Evolutionary conservation across 2,329 filamentous ascomycete species (phyloP), one percentile per base, ranked within the genome.

Genomic region (Apiospora pterosperma): DNA sequence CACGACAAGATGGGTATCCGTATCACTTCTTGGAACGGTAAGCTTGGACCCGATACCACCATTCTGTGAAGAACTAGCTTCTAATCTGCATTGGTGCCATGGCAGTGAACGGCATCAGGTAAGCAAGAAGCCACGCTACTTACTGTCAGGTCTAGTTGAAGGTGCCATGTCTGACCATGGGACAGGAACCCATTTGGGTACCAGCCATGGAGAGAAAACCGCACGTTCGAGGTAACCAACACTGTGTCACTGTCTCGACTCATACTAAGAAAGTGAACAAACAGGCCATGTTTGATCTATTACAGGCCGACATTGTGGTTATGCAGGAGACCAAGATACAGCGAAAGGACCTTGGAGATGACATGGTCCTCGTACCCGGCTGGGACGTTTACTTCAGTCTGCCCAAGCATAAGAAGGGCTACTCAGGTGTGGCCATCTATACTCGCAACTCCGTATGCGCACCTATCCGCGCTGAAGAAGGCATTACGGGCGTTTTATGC

Each of bases 251-350:
- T 48, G 6, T 36, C 12, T 39, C 36, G 48, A 55, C 42, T 28
- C 19, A 38, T 48, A 8, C 61, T 68, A 28, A 64, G 63, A 65
- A 55, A 67, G 42, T 4, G 14, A 34, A 5, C 8, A 1, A 60
- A 2, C 65, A 92, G 90, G 85, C 90, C 69, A 98, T 98, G 96
- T 98, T 99, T 78, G 92, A 97, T 70, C 92, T 91, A 52, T 85
- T 99, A 7, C 92, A 96, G 75, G 89, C 94, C 62, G 96, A 99
- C 76, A 96, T 99, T 68, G 88, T 98, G 21, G 85, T 97, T 65
- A 93, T 98, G 82, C 96, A 99, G 77, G 96, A 98, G 78, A 90
- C 93, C 52, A 99, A 98, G 79, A 97, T 98, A 44, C 96, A 98
- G 75, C 86, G 91, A 64, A 97, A 97, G 75, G 94, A 97, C 70